Percentiles rank a stretch among this genome's conserved stretches.
phyloP scores from a whole-genome alignment of 768 basidiomycete species.

The Trametes gibbosa region DNA sequence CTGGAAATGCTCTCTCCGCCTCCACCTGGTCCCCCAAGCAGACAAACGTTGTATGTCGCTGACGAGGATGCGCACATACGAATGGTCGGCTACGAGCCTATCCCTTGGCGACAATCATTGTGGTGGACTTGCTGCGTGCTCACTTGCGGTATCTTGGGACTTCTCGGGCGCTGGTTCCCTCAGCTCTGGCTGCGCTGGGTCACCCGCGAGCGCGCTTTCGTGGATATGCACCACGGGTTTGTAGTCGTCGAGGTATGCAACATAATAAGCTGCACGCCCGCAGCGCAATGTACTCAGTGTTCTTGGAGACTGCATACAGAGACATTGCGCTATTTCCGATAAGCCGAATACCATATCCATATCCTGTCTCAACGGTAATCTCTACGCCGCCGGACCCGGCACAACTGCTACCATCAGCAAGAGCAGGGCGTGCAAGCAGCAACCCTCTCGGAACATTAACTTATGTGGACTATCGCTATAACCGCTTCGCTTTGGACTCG shows the following conservation, averaged over 20 bases:
- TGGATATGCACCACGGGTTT: conserved; percentile 63
- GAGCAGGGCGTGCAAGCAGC: conserved; percentile 23
- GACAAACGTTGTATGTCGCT: conserved; percentile 80
- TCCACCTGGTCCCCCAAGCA: conserved; percentile 76
- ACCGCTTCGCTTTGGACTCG: conserved; percentile 84
- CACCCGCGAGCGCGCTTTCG: conserved; percentile 79
- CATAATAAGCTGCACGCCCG: conserved; percentile 12
- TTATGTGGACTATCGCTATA: conserved; percentile 89
- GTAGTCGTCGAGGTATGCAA: conserved; percentile 83
- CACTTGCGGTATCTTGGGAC: conserved; percentile 67
- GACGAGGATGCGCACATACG: conserved; percentile 91
- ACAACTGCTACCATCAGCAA: conserved; percentile 11
- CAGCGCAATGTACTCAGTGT: conserved; percentile 19
- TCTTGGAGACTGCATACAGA: conserved; percentile 74
- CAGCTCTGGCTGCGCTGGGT: conserved; percentile 88
- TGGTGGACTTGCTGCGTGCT: conserved; percentile 74
- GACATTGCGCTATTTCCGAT: conserved; percentile 78
- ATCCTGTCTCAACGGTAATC: conserved; percentile 80
- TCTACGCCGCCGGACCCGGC: conserved; percentile 31
- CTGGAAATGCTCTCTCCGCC: conserved; percentile 66
- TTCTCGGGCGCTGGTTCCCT: conserved; percentile 94
- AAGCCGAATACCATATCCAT: conserved; percentile 66
- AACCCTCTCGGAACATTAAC: conserved; percentile 51
- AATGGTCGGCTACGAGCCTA: conserved; percentile 80
- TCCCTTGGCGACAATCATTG: conserved; percentile 55